A percentile compares a stretch with the other conserved stretches of the same genome.
These are phyloP conservation scores for Candida schatavii DNA, from an alignment of 805 yeast genomes.

Conservation along the genomic window DNA sequence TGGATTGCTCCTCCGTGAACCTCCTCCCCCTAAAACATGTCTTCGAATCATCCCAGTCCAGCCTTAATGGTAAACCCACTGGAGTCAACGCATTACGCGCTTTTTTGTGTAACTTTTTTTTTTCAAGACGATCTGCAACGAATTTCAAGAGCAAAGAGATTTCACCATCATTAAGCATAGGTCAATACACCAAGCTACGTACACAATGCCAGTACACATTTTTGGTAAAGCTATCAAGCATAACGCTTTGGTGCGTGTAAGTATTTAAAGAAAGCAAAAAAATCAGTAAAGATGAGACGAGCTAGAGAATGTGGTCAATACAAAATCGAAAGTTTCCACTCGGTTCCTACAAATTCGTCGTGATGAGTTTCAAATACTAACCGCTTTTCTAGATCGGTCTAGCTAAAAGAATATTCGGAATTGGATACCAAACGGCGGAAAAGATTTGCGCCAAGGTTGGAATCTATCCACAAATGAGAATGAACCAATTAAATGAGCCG, in stretches of 20 bases:
- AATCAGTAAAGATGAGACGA: not conserved
- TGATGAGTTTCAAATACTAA: constrained; percentile 15
- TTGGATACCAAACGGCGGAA: constrained; percentile 73
- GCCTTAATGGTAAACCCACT: no score
- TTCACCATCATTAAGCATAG: no score
- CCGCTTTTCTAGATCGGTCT: constrained; percentile 65
- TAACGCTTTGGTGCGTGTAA: constrained; percentile 36
- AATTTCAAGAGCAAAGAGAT: no score
- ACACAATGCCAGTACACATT: constrained; percentile 43
- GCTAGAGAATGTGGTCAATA: not conserved
- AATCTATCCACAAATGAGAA: constrained; percentile 88
- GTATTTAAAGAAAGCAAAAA: constrained; percentile 8
- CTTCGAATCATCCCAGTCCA: no score
- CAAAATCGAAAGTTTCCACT: no score
- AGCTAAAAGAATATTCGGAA: constrained; percentile 79
- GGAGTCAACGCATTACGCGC: no score
- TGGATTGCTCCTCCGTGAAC: no score
- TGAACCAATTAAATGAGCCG: constrained; percentile 88
- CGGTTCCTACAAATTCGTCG: no score
- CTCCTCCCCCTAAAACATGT: no score
- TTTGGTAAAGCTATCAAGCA: constrained; percentile 45
- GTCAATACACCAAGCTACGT: no score
- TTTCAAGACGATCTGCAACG: no score
- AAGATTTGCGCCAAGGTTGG: constrained; percentile 84
- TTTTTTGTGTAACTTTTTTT: no score